Conservation (phyloP, 345 rosid species). For the Eucalyptus cloeziana region DNA sequence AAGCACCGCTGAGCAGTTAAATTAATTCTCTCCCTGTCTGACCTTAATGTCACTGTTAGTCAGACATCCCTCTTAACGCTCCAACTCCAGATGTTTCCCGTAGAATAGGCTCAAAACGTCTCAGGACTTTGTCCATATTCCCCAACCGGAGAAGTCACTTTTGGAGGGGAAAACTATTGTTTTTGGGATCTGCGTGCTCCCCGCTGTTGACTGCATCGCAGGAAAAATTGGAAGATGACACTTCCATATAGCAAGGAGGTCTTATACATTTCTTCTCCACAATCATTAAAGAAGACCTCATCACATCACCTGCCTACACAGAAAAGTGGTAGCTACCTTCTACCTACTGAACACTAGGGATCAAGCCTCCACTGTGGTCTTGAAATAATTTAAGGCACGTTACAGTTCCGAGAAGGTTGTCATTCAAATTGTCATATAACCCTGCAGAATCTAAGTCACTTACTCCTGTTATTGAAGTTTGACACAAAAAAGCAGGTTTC, state of each 20-base stretch:
- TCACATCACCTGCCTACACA: slow-evolving; percentile 9
- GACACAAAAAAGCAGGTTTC: slow-evolving; percentile 79
- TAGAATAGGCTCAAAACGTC: slow-evolving; percentile 67
- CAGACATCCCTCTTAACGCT: slow-evolving; percentile 46
- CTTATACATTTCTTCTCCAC: slow-evolving; percentile 18
- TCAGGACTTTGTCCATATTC: slow-evolving; percentile 48
- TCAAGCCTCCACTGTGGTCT: slow-evolving; percentile 91
- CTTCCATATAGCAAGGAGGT: slow-evolving; percentile 4
- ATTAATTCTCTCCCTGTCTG: slow-evolving; percentile 1
- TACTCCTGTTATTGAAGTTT: slow-evolving; percentile 28
- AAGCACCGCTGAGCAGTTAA: slow-evolving; percentile 18
- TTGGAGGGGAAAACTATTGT: not conserved
- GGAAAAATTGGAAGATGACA: slow-evolving; percentile 38
- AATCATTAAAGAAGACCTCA: slow-evolving; percentile 15
- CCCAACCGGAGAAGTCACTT: not conserved
- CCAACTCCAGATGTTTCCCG: slow-evolving; percentile 78
- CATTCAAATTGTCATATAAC: slow-evolving; percentile 53
- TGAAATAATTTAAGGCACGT: slow-evolving; percentile 67
- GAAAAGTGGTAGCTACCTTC: slow-evolving; percentile 17
- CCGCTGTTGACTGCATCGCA: slow-evolving; percentile 61
- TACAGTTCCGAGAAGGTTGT: slow-evolving; percentile 55
- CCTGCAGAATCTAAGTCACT: slow-evolving; percentile 36
- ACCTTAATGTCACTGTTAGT: slow-evolving; percentile 8
- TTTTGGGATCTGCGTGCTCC: slow-evolving; percentile 49
- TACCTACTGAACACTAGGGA: slow-evolving; percentile 63